These are phyloP conservation scores for Termitomyces sp. DNA, from an alignment of 768 basidiomycete species.

Conservation along the genomic window DNA sequence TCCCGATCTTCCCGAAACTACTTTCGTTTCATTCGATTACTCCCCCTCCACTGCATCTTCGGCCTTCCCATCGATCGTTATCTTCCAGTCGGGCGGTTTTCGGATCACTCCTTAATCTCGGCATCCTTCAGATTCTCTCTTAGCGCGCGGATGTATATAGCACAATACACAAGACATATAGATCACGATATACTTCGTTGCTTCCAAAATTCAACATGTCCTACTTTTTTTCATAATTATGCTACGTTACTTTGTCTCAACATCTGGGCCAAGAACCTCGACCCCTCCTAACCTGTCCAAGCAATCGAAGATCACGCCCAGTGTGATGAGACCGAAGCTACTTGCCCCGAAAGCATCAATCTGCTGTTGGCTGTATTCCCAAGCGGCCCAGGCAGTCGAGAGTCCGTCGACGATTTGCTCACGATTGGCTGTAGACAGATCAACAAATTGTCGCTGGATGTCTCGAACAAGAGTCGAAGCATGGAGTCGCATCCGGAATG, in stretches of 20 bases:
- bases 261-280: not conserved
- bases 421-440: conserved; percentile 18
- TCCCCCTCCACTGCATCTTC: too few relatives aligned
- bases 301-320: conserved; percentile 54
- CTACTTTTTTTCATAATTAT: not conserved
- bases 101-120: too few relatives aligned
- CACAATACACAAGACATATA: not conserved
- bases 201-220: not conserved
- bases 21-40: too few relatives aligned
- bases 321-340: conserved; percentile 65
- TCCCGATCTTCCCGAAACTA: too few relatives aligned
- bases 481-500: conserved; percentile 59
- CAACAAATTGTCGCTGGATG: conserved; percentile 33
- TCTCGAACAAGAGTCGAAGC: conserved; percentile 45
- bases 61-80: too few relatives aligned
- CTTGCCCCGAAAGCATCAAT: conserved; percentile 40
- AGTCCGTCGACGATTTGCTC: conserved; percentile 34
- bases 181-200: not conserved
- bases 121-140: too few relatives aligned
- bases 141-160: not conserved
- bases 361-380: conserved; percentile 47
- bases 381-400: conserved; percentile 56
- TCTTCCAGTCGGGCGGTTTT: too few relatives aligned
- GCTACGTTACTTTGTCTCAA: not conserved
- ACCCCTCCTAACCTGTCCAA: conserved; percentile 28